Base-by-base conservation (phyloP, 2,329 filamentous ascomycete genomes). In the Exophiala spinifera region DNA sequence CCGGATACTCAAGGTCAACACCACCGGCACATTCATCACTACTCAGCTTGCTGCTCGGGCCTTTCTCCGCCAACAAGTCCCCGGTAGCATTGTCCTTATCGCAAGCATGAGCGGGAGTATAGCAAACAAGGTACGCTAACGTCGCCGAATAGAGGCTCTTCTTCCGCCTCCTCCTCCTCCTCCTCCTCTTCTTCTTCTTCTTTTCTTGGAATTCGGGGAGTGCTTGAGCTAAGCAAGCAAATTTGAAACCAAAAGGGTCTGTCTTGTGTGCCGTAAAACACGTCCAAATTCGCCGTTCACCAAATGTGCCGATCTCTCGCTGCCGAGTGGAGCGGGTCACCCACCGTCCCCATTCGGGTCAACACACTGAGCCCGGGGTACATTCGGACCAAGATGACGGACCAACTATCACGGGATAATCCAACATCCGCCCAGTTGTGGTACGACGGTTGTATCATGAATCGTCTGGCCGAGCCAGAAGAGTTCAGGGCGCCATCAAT, bases 81-180 rank as follows among this genome's bases (percentile, higher is more conserved):
- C 75, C 4, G 84, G 85, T 0, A 86, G 82, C 66, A 80, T 88
- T 56, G 81, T 82, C 13, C 70, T 88, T 65, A 85, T 88, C 65
- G 84, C 79, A n/a, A 85, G 82, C 61, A 88, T 88, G 84, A 85
- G 82, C 61, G 85, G 80, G 15, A 81, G 78, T 4, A 76, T 88
- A 61, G 84, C 84, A 25, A 88, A 88, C 69, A 75, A 80, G 60
- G 51, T 48, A 54, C n/a, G 44, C 42, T n/a, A n/a, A n/a, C n/a
- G n/a, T n/a, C n/a, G n/a, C n/a, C n/a, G n/a, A n/a, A n/a, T n/a
- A n/a, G n/a, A n/a, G n/a, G n/a, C n/a, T n/a, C n/a, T n/a, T n/a
- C n/a, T n/a, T n/a, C n/a, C n/a, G n/a, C n/a, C n/a, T n/a, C n/a
- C n/a, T n/a, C n/a, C n/a, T n/a, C n/a, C n/a, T n/a, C n/a, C n/a